Base-by-base conservation (phyloP, 2,329 filamentous ascomycete species). In the Metarhizium album region DNA sequence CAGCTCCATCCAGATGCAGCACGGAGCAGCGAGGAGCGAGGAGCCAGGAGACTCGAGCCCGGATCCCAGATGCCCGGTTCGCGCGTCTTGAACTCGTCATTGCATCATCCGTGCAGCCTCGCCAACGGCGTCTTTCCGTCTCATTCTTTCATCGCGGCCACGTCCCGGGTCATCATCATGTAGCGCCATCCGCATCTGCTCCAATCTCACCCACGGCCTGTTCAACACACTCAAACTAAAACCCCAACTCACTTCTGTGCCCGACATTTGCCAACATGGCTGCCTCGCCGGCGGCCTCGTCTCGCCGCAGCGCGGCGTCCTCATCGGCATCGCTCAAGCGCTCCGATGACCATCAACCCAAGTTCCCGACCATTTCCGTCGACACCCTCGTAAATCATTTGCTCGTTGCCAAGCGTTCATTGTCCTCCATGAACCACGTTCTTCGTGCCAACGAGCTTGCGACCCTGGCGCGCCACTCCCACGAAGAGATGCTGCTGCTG, bases 361-460 rank as follows among this genome's bases (percentile, higher is more conserved):
- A 55, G 47, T 6, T 47, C 24, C 46, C 47, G 42, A 42, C 50
- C 45, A 62, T 69, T 47, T 59, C 67, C 33, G 79, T 95, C 61
- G 88, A 95, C 59, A 82, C 81, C 23, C 81, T 97, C 42, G 87
- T 96, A 51, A 79, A 82, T 49, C 83, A 95, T 68, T 84, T 96
- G 35, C 81, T 96, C 40, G 84, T 86, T 29, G 87, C 91, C 8
- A 96, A 96, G 65, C 82, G 88, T 43, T 90, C 90, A 1, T 78
- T 97, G 4, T 87, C 86, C 16, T 89, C 89, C 11, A 90, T 94
- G 65, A 81, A 76, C 42, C 83, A 87, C 53, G 88, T 96, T 48
- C 84, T 87, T 64, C 86, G 87, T 53, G 90, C 90, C 57, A 90
- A 93, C 63, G 86, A 94, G 61, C 83, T 96, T 51, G 86, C 93